These are phyloP conservation scores for Hypoxylon sp. DNA, from an alignment of 2,329 filamentous ascomycete genomes.

Conservation along the genomic window DNA sequence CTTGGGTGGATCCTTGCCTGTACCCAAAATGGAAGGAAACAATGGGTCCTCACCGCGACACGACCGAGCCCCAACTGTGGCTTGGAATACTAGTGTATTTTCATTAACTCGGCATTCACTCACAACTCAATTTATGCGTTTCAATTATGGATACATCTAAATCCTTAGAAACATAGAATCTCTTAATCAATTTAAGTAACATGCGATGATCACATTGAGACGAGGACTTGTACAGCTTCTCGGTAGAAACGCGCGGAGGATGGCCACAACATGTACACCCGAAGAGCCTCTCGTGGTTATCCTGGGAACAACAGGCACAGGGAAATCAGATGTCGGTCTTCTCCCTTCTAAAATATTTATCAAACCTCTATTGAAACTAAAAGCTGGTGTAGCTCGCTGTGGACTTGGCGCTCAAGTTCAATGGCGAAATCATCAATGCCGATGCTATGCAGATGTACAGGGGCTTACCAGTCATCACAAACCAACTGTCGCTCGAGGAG, in stretches of 20 bases:
- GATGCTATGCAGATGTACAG: slow-evolving; percentile 98
- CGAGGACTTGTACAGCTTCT: slow-evolving; percentile 16
- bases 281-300: slow-evolving; percentile 79
- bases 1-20: slow-evolving; percentile 6
- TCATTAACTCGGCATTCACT: background rate
- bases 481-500: slow-evolving; percentile 85
- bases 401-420: slow-evolving; percentile 83
- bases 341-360: slow-evolving; percentile 41
- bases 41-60: background rate
- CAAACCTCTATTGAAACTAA: slow-evolving; percentile 23
- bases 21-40: slow-evolving; percentile 11
- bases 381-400: slow-evolving; percentile 79
- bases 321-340: slow-evolving; percentile 62
- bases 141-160: too few relatives aligned
- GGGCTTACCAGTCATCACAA: slow-evolving; percentile 93
- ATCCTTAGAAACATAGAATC: too few relatives aligned
- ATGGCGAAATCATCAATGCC: slow-evolving; percentile 95
- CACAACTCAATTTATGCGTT: background rate
- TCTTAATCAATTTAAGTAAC: too few relatives aligned
- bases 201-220: slow-evolving; percentile 24
- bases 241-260: slow-evolving; percentile 51
- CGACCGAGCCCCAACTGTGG: background rate
- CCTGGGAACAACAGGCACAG: slow-evolving; percentile 91
- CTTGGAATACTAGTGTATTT: background rate
- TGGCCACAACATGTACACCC: slow-evolving; percentile 58